Base-by-base conservation (phyloP, 257 asterid genomes). In the Scutellaria baicalensis region DNA sequence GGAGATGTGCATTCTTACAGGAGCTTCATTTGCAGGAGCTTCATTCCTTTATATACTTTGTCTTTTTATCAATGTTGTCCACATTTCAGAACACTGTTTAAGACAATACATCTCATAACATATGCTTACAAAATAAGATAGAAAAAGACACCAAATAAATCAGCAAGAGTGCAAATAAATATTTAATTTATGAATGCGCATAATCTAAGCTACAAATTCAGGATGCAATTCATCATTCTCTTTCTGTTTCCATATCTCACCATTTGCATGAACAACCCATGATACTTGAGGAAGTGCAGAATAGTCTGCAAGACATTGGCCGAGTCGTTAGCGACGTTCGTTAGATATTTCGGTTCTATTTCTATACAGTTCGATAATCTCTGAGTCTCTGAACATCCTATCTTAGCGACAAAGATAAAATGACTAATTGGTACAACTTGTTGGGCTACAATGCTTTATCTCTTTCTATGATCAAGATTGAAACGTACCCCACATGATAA, bases 221-320 rank as follows among this genome's bases (percentile, higher is more conserved):
- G 85, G 79, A 50, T 80, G 88, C 82, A 84, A 18, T 42, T 80
- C 89, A 10, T 83, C 84, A 0, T 78, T 78, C 38, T 83, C 92
- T 78, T 78, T 88, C 35, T 80, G 90, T 83, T 88, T 90, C 96
- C 97, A 88, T 81, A 88, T 86, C 85, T 90, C 97, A 33, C 94
- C 94, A 20, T 88, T 90, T 64, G 96, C 85, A 64, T 67, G 89
- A 45, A 90, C 92, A 36, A 73, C 66, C 96, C 97, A 90, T 17
- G 96, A 86, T 78, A 88, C 85, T 78, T 90, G 97, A 75, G 91
- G 79, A 66, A 88, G 85, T 13, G 81, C 77, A 6, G 93, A 67
- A 73, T 84, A 88, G 73, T 90, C 97, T 88, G 84, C 78, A 76
- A 69, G 18, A 64, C 18, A 77, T 39, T 20, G 39, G 74, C 16